phyloP scores from a whole-genome alignment of 2,329 filamentous ascomycete genomes.

The Pseudocercospora pini-densiflorae region DNA sequence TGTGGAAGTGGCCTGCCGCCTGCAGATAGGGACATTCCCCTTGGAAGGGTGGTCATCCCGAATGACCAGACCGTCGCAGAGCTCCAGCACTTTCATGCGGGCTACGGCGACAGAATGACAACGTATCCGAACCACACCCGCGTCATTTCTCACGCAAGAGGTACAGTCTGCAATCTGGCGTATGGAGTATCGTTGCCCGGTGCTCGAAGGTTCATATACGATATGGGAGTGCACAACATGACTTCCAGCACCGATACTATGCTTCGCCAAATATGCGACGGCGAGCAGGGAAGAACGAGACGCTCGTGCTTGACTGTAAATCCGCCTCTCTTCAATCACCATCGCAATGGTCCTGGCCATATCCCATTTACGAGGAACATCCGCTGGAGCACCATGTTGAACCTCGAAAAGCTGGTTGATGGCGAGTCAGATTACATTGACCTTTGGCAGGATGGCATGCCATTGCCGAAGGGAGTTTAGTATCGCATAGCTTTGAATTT shows the following conservation, averaged over 20 bases:
- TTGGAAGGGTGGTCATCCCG: no score
- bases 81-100: no score
- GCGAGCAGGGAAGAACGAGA: no score
- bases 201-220: background rate
- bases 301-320: conserved; percentile 46
- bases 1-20: conserved; percentile 21
- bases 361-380: conserved; percentile 43
- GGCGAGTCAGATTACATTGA: conserved; percentile 41
- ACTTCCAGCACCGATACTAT: background rate
- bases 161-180: background rate
- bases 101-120: no score
- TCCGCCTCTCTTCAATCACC: conserved; percentile 6
- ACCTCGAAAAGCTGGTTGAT: conserved; percentile 45
- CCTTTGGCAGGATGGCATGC: conserved; percentile 1
- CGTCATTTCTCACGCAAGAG: background rate
- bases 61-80: no score
- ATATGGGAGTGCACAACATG: background rate
- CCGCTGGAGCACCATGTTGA: conserved; percentile 49
- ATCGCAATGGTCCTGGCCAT: conserved; percentile 40
- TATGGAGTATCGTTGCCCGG: background rate
- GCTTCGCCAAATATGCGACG: background rate
- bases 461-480: background rate
- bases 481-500: background rate
- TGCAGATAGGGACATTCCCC: conserved; percentile 9
- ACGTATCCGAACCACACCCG: background rate